Conservation (phyloP, 345 rosid species). For the Corchorus capsularis region DNA sequence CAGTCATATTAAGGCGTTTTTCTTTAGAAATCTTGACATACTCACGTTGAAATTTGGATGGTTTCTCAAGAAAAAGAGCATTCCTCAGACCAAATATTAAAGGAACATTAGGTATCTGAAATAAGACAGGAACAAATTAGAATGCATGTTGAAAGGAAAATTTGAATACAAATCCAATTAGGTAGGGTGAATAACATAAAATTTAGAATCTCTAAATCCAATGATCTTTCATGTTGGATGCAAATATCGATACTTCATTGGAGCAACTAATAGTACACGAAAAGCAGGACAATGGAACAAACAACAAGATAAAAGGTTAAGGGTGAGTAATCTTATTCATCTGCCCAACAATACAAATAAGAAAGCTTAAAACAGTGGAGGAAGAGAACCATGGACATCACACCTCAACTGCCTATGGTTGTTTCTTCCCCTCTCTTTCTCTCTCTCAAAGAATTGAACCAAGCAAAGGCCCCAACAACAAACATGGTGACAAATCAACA, state of each 20-base stretch:
- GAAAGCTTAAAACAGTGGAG: too few relatives aligned
- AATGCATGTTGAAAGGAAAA: neutral
- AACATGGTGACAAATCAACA: too few relatives aligned
- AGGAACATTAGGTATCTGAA: slow-evolving; percentile 83
- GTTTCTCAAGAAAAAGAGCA: slow-evolving; percentile 73
- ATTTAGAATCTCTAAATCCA: too few relatives aligned
- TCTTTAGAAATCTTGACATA: slow-evolving; percentile 63
- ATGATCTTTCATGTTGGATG: neutral
- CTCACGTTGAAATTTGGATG: slow-evolving; percentile 69
- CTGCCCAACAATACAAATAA: too few relatives aligned
- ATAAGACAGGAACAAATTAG: neutral
- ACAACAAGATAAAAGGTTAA: neutral
- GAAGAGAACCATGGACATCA: too few relatives aligned
- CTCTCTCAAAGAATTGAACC: too few relatives aligned
- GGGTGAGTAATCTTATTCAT: too few relatives aligned
- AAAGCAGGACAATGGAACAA: neutral
- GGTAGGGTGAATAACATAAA: neutral
- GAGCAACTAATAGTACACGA: neutral
- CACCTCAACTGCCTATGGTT: too few relatives aligned
- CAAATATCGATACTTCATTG: neutral
- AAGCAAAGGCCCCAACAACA: too few relatives aligned
- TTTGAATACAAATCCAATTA: neutral
- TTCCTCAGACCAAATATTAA: slow-evolving; percentile 74
- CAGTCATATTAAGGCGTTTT: slow-evolving; percentile 53
- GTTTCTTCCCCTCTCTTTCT: too few relatives aligned